These are phyloP conservation scores for Haplosporangium sp. DNA, from an alignment of 371 early-diverging fungal species.

Conservation along the genomic window DNA sequence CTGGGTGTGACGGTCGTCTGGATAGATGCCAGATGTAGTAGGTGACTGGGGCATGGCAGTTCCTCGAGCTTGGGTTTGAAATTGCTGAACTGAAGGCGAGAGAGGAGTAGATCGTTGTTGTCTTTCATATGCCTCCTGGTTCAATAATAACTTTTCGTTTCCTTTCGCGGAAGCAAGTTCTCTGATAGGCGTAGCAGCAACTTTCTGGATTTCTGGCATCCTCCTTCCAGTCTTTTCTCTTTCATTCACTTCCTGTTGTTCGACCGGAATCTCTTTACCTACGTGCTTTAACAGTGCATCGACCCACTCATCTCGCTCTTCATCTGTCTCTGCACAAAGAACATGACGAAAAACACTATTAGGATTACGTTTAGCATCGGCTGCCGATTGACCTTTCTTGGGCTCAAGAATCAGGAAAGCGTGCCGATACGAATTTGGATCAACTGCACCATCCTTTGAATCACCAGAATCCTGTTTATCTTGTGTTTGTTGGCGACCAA, in stretches of 20 bases:
- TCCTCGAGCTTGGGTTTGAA: slow-evolving; percentile 20
- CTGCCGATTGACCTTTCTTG: slow-evolving; percentile 69
- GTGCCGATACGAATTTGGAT: slow-evolving; percentile 70
- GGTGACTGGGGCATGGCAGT: slow-evolving; percentile 33
- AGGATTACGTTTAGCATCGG: slow-evolving; percentile 57
- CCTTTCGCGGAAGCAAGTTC: slow-evolving; percentile 39
- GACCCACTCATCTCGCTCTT: slow-evolving; percentile 91
- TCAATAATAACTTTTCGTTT: slow-evolving; percentile 39
- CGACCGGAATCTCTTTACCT: slow-evolving; percentile 50
- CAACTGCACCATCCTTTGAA: slow-evolving; percentile 12
- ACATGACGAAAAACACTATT: slow-evolving; percentile 76
- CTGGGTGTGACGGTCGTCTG: neutral
- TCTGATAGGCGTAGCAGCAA: slow-evolving; percentile 47
- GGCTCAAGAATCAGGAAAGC: slow-evolving; percentile 85
- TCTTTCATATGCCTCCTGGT: slow-evolving; percentile 45
- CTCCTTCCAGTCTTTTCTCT: slow-evolving; percentile 62
- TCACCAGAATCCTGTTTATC: slow-evolving; percentile 43
- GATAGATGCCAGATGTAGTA: neutral
- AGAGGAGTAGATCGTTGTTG: slow-evolving; percentile 42
- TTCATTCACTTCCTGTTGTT: slow-evolving; percentile 44
- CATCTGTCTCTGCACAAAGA: slow-evolving; percentile 89
- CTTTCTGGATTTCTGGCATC: slow-evolving; percentile 50
- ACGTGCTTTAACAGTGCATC: slow-evolving; percentile 69
- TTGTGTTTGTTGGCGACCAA: slow-evolving; percentile 61
- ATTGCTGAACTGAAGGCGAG: slow-evolving; percentile 19